Conservation (phyloP, 495 filamentous ascomycete genomes). For the Cercophora samala region DNA sequence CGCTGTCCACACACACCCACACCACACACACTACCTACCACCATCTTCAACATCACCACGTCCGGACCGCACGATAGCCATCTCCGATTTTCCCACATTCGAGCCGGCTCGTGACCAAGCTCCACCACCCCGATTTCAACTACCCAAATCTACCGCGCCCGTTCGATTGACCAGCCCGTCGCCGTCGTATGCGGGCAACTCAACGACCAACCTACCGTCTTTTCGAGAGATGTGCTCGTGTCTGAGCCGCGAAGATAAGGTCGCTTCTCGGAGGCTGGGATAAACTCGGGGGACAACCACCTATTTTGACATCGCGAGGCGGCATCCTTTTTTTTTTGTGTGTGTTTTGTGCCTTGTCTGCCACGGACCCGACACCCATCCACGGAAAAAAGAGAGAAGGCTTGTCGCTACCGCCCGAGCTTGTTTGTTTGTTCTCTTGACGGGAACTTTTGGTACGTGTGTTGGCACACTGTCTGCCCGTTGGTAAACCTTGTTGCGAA, state of each 20-base stretch:
- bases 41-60: conserved; percentile 11
- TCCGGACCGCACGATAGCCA: not conserved
- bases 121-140: not conserved
- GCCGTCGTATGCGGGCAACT: conserved; percentile 18
- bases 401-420: not conserved
- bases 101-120: conserved; percentile 4
- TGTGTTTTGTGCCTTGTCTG: not conserved
- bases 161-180: not conserved
- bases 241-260: conserved; percentile 26
- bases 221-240: conserved; percentile 36
- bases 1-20: conserved; percentile 17
- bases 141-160: not conserved
- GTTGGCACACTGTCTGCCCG: not conserved
- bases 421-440: conserved; percentile 5
- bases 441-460: conserved; percentile 4
- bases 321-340: conserved; percentile 6
- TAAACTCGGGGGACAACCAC: conserved; percentile 18
- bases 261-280: conserved; percentile 32
- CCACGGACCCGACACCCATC: not conserved
- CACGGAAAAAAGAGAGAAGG: too few species aligned
- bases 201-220: conserved; percentile 14
- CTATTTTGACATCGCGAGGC: conserved; percentile 17
- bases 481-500: not conserved
- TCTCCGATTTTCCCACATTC: not conserved
- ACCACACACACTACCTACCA: conserved; percentile 10